Percentiles rank a stretch among this genome's conserved stretches.
These are phyloP conservation scores for Mitragyna speciosa DNA, from an alignment of 257 asterid genomes.

Conservation along the genomic window DNA sequence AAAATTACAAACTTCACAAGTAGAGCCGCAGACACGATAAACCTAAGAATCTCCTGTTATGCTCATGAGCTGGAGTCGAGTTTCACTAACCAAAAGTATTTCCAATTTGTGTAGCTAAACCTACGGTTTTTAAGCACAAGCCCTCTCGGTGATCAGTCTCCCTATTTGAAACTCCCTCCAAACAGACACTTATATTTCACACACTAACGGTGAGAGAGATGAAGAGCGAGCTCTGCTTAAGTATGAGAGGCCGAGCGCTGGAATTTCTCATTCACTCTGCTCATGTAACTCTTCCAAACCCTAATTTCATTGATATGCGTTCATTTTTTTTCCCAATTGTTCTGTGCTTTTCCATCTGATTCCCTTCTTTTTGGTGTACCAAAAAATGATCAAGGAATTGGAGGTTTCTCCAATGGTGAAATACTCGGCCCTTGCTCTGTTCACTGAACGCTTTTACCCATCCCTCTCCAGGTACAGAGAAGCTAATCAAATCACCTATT, in stretches of 20 bases:
- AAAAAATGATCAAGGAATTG: constrained; percentile 24
- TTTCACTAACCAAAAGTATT: too few relatives aligned
- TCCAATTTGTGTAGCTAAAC: too few relatives aligned
- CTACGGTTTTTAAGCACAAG: too few relatives aligned
- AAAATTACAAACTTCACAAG: too few relatives aligned
- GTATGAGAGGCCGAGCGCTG: constrained; percentile 28
- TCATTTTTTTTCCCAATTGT: background rate
- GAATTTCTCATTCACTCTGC: constrained; percentile 36
- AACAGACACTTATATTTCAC: background rate
- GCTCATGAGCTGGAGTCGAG: too few relatives aligned
- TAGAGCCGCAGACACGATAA: too few relatives aligned
- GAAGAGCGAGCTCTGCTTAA: constrained; percentile 18
- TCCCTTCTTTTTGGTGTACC: background rate
- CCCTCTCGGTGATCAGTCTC: background rate
- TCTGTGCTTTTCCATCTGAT: background rate
- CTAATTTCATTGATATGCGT: background rate
- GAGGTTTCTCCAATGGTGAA: constrained; percentile 67
- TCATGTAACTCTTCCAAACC: constrained; percentile 13
- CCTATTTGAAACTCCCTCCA: constrained; percentile 21
- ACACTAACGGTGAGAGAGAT: constrained; percentile 4
- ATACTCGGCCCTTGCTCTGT: constrained; percentile 70
- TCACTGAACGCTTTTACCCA: constrained; percentile 79
- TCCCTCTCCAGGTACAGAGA: constrained; percentile 41
- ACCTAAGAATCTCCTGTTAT: too few relatives aligned
- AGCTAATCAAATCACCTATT: background rate